Evolutionary conservation across 1,139 yeast genomes (phyloP), one percentile per base, ranked within the genome.

Genomic region (Candida smagusa): DNA sequence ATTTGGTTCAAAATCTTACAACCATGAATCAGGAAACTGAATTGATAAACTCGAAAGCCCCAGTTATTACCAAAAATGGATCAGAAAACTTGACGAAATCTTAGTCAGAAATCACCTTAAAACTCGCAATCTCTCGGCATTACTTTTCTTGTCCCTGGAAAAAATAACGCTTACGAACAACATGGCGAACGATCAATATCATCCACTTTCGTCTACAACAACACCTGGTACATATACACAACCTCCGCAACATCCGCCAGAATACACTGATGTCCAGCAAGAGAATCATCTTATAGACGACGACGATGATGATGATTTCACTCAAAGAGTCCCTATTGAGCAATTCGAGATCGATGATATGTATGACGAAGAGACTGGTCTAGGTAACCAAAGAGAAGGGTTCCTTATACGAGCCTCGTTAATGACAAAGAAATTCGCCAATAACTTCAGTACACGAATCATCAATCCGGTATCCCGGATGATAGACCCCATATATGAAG

Each of bases 401-500:
- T 49, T 65, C 22, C 42, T 67, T 6, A 40, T 44, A 7, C 47
- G 70, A 36, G 68, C 72, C 1, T 53, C 61, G 8, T 37, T 55
- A 7, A 46, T 58, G 31, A 61, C 73, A 13, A 60, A 59, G 46
- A 62, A 56, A 34, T 43, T 65, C 33, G 66, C 68, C 21, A 56
- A 41, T 43, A 65, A 66, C 39, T 61, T 81, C 52, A 74, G 64
- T 43, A 54, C 59, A 31, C 56, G 67, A 26, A 59, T 83, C 9
- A 67, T 79, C 22, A 54, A 61, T 26, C 88, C 88, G 0, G 74
- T 82, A 4, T 61, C 74, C 23, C 69, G 65, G 36, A 70, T 81
- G 13, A 61, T 83, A 30, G 92, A 84, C 50, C 94, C 95, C 0
- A 72, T 85, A 8, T 81, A 79, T 31, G 83, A 79, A 49, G 68